Evolutionary conservation across 257 asterid genomes (phyloP).

Genomic region (Fraxinus pennsylvanica): DNA sequence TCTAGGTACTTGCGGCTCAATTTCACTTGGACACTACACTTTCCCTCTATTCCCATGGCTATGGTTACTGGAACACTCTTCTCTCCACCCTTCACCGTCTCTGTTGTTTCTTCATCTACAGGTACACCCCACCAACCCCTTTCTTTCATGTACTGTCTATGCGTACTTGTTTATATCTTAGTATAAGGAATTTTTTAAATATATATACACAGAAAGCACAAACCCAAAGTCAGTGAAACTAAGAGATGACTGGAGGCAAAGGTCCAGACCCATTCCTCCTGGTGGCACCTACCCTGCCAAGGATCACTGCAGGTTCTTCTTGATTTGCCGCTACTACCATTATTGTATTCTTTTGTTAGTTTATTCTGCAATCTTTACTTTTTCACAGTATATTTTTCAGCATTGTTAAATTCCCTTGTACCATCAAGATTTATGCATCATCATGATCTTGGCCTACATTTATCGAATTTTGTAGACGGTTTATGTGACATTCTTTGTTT

Average conservation of each 20-base stretch:
- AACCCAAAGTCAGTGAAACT: conserved; percentile 60
- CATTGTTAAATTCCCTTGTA: not conserved
- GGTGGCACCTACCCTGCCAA: conserved; percentile 98
- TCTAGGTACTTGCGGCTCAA: conserved; percentile 26
- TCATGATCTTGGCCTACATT: not conserved
- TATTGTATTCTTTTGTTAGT: not conserved
- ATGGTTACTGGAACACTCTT: conserved; percentile 49
- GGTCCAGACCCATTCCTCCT: conserved; percentile 82
- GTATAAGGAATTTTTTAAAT: conserved; percentile 3
- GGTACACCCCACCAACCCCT: conserved; percentile 29
- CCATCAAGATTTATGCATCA: not conserved
- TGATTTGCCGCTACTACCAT: not conserved
- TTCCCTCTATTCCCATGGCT: conserved; percentile 46
- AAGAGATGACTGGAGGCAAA: conserved; percentile 92
- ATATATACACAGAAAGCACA: conserved; percentile 38
- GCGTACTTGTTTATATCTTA: not conserved
- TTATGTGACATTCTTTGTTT: not conserved
- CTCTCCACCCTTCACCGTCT: conserved; percentile 44
- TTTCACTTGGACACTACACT: not conserved
- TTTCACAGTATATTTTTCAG: not conserved
- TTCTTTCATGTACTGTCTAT: not conserved
- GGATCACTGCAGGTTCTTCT: conserved; percentile 87
- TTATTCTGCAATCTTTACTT: not conserved
- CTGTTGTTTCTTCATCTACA: conserved; percentile 51
- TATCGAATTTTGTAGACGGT: not conserved